Conservation (phyloP, 305 asterid species). For the Lippia alba region DNA sequence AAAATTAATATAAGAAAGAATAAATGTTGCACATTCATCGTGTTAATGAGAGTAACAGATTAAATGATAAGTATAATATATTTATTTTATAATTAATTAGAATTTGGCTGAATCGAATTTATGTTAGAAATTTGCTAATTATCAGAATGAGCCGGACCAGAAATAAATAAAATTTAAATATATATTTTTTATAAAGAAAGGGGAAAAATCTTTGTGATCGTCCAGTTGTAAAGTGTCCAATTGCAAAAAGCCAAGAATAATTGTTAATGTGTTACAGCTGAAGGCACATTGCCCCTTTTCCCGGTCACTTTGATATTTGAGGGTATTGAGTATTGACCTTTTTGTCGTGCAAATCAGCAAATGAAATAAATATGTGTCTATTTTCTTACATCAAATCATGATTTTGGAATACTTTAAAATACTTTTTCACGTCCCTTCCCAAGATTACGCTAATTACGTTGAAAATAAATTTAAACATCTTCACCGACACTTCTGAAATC, state of each 20-base stretch:
- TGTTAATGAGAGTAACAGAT: too few species aligned
- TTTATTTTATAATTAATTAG: too few species aligned
- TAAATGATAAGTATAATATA: too few species aligned
- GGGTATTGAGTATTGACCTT: background rate
- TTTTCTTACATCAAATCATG: background rate
- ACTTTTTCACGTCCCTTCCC: slow-evolving; percentile 7
- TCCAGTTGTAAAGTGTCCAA: slow-evolving; percentile 31
- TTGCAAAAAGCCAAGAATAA: background rate
- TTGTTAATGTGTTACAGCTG: slow-evolving; percentile 21
- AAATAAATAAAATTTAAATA: too few species aligned
- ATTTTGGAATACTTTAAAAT: too few species aligned
- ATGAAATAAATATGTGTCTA: background rate
- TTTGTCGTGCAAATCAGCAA: too few species aligned
- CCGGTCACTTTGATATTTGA: background rate
- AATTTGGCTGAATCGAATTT: too few species aligned
- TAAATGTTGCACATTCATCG: too few species aligned
- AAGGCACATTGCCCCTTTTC: background rate
- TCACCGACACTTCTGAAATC: background rate
- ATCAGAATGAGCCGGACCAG: too few species aligned
- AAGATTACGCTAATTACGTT: slow-evolving; percentile 20
- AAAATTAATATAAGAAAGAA: too few species aligned
- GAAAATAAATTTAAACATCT: background rate
- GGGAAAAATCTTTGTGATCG: background rate
- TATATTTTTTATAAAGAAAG: background rate
- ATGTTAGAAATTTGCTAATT: too few species aligned